Base-by-base conservation (phyloP, 345 rosid species). In the Eucalyptus tenuipes region DNA sequence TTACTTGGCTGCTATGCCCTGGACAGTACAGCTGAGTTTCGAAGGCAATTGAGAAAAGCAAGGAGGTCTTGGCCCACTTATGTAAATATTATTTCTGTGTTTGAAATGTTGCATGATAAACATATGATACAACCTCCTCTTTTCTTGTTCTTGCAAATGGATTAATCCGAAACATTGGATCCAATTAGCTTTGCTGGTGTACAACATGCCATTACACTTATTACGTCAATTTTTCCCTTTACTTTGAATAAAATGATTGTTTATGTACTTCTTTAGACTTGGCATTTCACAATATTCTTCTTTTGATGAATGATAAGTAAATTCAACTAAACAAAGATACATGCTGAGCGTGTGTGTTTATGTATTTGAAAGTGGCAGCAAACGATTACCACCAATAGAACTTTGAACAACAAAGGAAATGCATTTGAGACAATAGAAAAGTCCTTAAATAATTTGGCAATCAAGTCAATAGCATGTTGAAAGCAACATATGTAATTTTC, bases 1-100 rank as follows among this genome's bases (percentile, higher is more conserved):
- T 90, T 97, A 53, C 98, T 97, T 89, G 98, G 99, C 55, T 96
- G 98, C 92, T 97, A 97, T 91, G 89, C 92, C 81, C 90, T 94
- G 91, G 93, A 94, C 87, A 96, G 97, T 91, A 97, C 98, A 84
- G 93, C 97, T 71, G 99, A 97, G 90, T 86, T 94, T 88, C 93
- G 99, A 66, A 90, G 90, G 91, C 95, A 93, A 91, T 95, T 96
- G 90, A 95, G 98, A 91, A 90, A 89, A 86, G 96, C 97, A 11
- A 90, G 99, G 88, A 97, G 98, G 99, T 96, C 86, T 87, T 61
- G 91, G 44, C 88, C 86, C 53, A 88, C 87, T 82, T 81, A 80
- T 88, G 49, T 88, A 57, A 44, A 75, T 75, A 75, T 75, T 75
- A 75, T 75, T 40, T 75, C 84, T 75, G 84, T 75, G 84, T 25